Evolutionary conservation across 352 stramenopile species (phyloP).

Genomic region (Globisporangium splendens): DNA sequence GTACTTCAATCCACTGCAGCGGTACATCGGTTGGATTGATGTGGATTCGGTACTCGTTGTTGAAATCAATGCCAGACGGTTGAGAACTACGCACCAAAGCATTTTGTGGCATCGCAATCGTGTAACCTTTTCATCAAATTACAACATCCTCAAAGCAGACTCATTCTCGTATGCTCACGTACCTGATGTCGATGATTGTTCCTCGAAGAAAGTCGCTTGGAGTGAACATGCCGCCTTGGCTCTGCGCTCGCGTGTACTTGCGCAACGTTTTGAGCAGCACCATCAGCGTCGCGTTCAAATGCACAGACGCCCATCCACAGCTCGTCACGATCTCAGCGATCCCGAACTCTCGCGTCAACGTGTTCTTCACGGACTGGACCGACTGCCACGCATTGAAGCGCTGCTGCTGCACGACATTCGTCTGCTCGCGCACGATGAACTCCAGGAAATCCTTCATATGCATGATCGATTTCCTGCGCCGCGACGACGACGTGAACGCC

Average conservation of each 20-base stretch:
- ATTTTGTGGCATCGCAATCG: neutral
- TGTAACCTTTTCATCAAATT: no score
- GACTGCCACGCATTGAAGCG: conserved; percentile 42
- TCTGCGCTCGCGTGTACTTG: conserved; percentile 37
- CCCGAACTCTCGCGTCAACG: conserved; percentile 48
- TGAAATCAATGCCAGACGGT: conserved; percentile 49
- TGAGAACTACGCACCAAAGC: conserved; percentile 21
- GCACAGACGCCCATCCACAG: conserved; percentile 56
- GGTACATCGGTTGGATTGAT: conserved; percentile 61
- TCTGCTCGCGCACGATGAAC: conserved; percentile 39
- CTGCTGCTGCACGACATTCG: conserved; percentile 31
- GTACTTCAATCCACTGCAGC: conserved; percentile 59
- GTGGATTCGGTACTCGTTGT: conserved; percentile 51
- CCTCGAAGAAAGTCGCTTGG: conserved; percentile 32
- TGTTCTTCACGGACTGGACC: conserved; percentile 47
- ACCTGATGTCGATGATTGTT: conserved; percentile 43
- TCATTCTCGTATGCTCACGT: neutral
- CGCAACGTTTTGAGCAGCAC: conserved; percentile 55
- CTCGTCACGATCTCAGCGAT: conserved; percentile 41
- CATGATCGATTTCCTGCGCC: conserved; percentile 32
- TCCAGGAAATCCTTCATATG: conserved; percentile 33
- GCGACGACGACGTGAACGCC: conserved; percentile 15
- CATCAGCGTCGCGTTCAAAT: conserved; percentile 59
- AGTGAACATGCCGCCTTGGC: conserved; percentile 23
- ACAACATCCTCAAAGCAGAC: no score